Evolutionary conservation across 345 rosid genomes (phyloP), one percentile per base, ranked within the genome.

Genomic region (Melaleuca quinquenervia): DNA sequence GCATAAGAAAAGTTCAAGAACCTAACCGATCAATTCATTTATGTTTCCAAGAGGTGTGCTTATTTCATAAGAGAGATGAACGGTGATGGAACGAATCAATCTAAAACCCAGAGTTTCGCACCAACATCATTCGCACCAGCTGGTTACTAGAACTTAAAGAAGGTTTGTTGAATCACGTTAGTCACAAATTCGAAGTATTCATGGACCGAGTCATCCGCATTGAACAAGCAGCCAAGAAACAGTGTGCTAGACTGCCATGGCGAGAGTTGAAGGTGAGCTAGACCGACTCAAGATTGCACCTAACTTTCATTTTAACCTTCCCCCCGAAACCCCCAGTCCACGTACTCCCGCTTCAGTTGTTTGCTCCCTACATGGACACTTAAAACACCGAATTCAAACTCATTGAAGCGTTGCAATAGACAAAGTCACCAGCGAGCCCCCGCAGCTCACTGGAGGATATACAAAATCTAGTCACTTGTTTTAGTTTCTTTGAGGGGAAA

Each of bases 191-290:
- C 6, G 45, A 3, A 62, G 11, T 7, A 7, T 18, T 20, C 48
- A 20, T 32, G 8, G 9, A 70, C 78, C 48, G 8, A 70, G 78
- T 32, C 48, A 1, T 8, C 2, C 24, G 44, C 48, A 32, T 70
- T 70, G 78, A 70, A 70, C 48, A 5, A 70, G 78, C 78, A 32
- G 78, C 24, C 12, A 18, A 32, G 24, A 21, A 32, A 16, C 6
- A 18, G 0, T 62, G 82, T 52, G 22, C 52, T 51, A 55, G 36
- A 83, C 7, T 1, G 29, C 45, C 41, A 1, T 6, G 21, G 74
- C 82, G 21, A 82, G 18, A 13, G 54, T 89, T 89, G 90, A 89
- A 89, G 58, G 86, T 74, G 55, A 82, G 87, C 13, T 89, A 15
- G 78, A 84, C 41, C 50, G 11, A 29, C 8, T n/a, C 52, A 80